Evolutionary conservation across 352 stramenopile species (phyloP), one percentile per base, ranked within the genome.

Genomic region (Lagenidium giganteum): DNA sequence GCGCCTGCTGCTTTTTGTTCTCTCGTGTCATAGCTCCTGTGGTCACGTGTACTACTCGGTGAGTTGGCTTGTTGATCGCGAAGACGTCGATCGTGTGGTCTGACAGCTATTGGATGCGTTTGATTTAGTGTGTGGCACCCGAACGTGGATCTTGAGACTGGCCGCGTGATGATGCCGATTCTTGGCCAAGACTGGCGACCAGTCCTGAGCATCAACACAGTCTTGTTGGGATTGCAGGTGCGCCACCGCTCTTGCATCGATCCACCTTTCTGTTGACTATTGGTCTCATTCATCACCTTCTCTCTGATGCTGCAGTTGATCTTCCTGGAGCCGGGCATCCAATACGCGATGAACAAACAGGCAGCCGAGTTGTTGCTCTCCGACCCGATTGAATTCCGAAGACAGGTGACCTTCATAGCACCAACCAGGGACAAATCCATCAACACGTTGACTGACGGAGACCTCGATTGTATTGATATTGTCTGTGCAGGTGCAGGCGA

Each of bases 161-260:
- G 82, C 11, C 80, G 70, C 17, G 82, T 93, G 32, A 93, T 93
- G 82, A 88, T 93, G 61, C 55, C 82, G 24, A 93, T 93, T 45
- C 54, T 93, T 4, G 82, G 74, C 25, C 82, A 78, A 14, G 82
- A 93, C 52, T 93, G 82, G 82, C 72, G 82, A 4, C 82, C 82
- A 24, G 82, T 93, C 14, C 60, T 93, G 20, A 90, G 67, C 25
- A 91, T 93, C 61, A 93, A 89, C 46, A 85, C 82, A 7, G 81
- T 93, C 28, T 65, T 93, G 16, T 70, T 93, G 2, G 82, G 79
- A 8, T 54, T 93, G 8, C 82, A 93, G 70, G 81, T 91, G 7
- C 32, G 18, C n/a, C 32, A 16, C 18, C 7, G 32, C 11, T 11
- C 32, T 16, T 18, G 21, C 26, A 21, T 41, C 20, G 20, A 30